Base-by-base conservation (phyloP, 306 rosid species). In the Glycine latifolia region DNA sequence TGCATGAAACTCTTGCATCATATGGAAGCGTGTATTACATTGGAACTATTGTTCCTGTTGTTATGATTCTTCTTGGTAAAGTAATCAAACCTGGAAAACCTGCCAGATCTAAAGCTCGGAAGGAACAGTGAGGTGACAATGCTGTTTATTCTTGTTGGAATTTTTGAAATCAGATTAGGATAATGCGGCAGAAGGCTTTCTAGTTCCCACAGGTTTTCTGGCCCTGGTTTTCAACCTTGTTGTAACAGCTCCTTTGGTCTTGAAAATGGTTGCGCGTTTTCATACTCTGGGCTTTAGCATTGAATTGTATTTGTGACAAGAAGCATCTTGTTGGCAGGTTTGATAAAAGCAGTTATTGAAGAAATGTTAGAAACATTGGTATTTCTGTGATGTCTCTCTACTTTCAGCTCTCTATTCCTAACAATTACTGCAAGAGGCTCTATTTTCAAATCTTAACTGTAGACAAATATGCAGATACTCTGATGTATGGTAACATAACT, bases 1-100 rank as follows among this genome's bases (percentile, higher is more conserved):
- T 92, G 75, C 92, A 84, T 6, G 99, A 95, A 87, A 95, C 99
- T 9, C 58, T 95, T 13, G 89, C 97, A 61, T 88, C 98, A 0
- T 95, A 91, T 26, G 88, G 94, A 83, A 95, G 99, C 4, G 98
- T 93, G 82, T 87, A 91, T 82, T 95, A 59, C 58, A 35, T 95
- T 8, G 99, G 99, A 83, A 95, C 98, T 65, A 26, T 87, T 81
- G n/a, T 95, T 82, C 99, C 99, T 4, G 8, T 93, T 77, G 82
- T 76, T 20, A 15, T 89, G 76, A 84, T 91, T 86, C 84, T 93
- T 61, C 94, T 95, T 17, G 84, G 97, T 50, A 77, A 79, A 10
- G 49, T 95, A 20, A 89, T 93, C 75, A 95, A 92, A 85, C 98
- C 99, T 37, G 31, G 31, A 26, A 94, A 46, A 87, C 91, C 92